phyloP scores from a whole-genome alignment of 176 grass and related monocot species.

The Eragrostis nindensis region DNA sequence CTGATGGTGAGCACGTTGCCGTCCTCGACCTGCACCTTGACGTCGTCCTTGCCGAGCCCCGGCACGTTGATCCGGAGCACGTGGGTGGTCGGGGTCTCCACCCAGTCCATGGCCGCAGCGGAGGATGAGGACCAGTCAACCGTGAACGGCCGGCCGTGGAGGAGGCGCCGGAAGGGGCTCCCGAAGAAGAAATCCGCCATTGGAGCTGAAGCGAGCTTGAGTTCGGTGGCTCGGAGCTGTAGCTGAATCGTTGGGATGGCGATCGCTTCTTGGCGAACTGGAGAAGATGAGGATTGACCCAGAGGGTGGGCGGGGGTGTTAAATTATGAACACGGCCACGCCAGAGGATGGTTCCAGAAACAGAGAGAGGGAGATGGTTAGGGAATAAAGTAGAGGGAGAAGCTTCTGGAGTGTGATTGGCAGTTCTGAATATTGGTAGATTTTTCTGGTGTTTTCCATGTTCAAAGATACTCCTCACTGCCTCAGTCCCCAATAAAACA shows the following conservation, averaged over 20 bases:
- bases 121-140: constrained; percentile 41
- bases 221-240: not conserved
- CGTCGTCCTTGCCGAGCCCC: constrained; percentile 70
- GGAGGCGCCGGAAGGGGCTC: constrained; percentile 57
- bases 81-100: constrained; percentile 83
- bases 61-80: constrained; percentile 73
- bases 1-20: constrained; percentile 74
- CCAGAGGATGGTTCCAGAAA: constrained; percentile 42
- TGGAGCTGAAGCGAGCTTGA: not conserved
- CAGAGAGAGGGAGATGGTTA: not conserved
- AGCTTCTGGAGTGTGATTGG: not conserved
- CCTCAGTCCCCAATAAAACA: not conserved
- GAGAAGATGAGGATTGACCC: not conserved
- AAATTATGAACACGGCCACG: not conserved
- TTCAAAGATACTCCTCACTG: not conserved
- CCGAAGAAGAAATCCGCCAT: constrained; percentile 74
- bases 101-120: constrained; percentile 71
- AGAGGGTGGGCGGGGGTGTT: not conserved
- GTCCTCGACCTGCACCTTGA: constrained; percentile 81
- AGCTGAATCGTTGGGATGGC: not conserved
- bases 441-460: not conserved
- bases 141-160: constrained; percentile 53
- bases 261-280: not conserved
- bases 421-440: not conserved
- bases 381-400: not conserved